Base-by-base conservation (phyloP, 768 basidiomycete genomes). In the Mycena galopus region DNA sequence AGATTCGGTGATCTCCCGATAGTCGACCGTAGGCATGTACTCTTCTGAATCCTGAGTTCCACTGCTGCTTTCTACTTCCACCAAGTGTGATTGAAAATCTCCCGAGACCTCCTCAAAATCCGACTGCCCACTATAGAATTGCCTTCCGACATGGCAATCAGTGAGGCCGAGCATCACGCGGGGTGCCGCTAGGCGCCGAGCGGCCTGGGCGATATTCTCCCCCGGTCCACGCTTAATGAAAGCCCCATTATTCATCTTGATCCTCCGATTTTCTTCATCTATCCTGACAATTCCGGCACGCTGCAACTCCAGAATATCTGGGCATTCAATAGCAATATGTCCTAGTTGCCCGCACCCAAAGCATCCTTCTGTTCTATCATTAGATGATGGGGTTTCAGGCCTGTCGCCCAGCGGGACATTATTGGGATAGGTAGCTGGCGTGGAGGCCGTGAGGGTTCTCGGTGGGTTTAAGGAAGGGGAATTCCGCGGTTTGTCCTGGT, bases 351-450 rank as follows among this genome's bases (percentile, higher is more conserved):
- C 29, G 29, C 53, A 55, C 12, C 53, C 53, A 12, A 19, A 55
- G 21, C 53, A 55, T 3, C 21, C 29, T 29, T 5, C 2, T 8
- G 27, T 8, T 10, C 6, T 35, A 6, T 35, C 33, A 35, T 6
- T 12, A 35, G 33, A 12, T 35, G 33, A 25, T 55, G 53, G 29
- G 2, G 53, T 55, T 3, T 27, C 21, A 17, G 53, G 27, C 33
- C 33, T 6, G 6, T 21, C 42, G 30, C 60, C 65, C 19, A 67
- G 25, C 2, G 64, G 59, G 12, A 66, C 37, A 57, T 72, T 62
- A 39, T 67, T 67, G 1, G 71, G 65, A 35, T 60, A 57, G 12
- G 58, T 62, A 2, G 58, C 42, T 17, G 57, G 62, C 33, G 72
- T 57, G 3, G 44, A 6, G 12, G 33, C 33, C 33, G 6, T 35